phyloP scores from a whole-genome alignment of 2,329 filamentous ascomycete species.

The Trichoderma sp. region DNA sequence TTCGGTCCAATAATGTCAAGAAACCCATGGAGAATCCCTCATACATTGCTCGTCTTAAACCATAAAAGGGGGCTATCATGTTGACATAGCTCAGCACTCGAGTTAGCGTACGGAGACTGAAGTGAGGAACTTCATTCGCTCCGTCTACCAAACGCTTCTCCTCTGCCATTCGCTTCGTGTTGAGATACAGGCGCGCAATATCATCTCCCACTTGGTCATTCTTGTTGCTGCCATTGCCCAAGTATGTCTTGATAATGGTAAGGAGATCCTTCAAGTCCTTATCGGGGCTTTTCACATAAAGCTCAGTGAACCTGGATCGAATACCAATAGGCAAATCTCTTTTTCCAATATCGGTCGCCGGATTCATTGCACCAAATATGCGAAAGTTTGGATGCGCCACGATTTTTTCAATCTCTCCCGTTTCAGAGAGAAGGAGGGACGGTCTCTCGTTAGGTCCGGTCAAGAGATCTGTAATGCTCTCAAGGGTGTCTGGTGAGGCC shows the following conservation, averaged over 20 bases:
- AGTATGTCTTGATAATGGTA: constrained; percentile 83
- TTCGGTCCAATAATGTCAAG: constrained; percentile 79
- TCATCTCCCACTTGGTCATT: constrained; percentile 76
- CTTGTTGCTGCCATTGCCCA: constrained; percentile 69
- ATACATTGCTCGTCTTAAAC: constrained; percentile 79
- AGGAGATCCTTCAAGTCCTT: constrained; percentile 82
- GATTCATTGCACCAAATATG: constrained; percentile 99
- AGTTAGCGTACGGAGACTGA: constrained; percentile 92
- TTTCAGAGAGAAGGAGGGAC: constrained; percentile 88
- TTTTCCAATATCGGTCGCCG: constrained; percentile 95
- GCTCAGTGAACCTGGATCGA: constrained; percentile 89
- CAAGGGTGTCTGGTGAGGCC: constrained; percentile 89
- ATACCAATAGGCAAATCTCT: constrained; percentile 87
- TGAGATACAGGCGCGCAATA: constrained; percentile 83
- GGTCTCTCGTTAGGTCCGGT: constrained; percentile 71
- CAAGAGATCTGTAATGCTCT: constrained; percentile 88
- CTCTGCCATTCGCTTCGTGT: constrained; percentile 78
- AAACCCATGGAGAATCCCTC: constrained; percentile 99
- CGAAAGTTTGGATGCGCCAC: constrained; percentile 89
- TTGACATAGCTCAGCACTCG: constrained; percentile 85
- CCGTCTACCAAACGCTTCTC: constrained; percentile 89
- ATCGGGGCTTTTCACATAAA: constrained; percentile 92
- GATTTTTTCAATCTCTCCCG: constrained; percentile 87
- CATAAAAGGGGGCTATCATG: constrained; percentile 81
- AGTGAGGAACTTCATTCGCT: constrained; percentile 93